Evolutionary conservation across 208 protist genomes (phyloP).

Genomic region (Trypanosoma avium): DNA sequence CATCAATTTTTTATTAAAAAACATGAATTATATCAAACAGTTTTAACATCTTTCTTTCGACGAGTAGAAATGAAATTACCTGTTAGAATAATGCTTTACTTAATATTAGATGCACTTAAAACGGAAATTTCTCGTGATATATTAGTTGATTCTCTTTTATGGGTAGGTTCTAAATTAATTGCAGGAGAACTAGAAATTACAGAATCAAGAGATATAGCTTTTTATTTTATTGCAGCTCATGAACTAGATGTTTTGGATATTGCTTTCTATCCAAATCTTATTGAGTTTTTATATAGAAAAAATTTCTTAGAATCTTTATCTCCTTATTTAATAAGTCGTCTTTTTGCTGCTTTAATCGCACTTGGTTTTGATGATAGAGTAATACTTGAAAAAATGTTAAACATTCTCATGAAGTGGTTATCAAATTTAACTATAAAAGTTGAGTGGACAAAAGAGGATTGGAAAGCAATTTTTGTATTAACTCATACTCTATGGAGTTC

Average conservation of each 20-base stretch:
- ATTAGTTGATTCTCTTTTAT: slow-evolving; percentile 19
- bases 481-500: slow-evolving; percentile 21
- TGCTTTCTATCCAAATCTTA: slow-evolving; percentile 11
- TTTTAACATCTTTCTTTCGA: slow-evolving; percentile 17
- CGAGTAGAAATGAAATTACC: not conserved
- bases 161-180: slow-evolving; percentile 17
- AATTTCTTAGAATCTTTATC: slow-evolving; percentile 7
- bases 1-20: not conserved
- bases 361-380: slow-evolving; percentile 25
- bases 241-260: slow-evolving; percentile 18
- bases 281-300: slow-evolving; percentile 4
- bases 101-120: slow-evolving; percentile 19
- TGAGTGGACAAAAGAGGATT: slow-evolving; percentile 16
- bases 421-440: not conserved
- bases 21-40: not conserved
- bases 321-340: slow-evolving; percentile 7
- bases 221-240: slow-evolving; percentile 27
- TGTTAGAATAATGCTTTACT: not conserved
- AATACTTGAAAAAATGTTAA: slow-evolving; percentile 6
- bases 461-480: slow-evolving; percentile 17
- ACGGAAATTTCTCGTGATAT: slow-evolving; percentile 12
- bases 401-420: not conserved
- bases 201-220: slow-evolving; percentile 6
- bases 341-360: slow-evolving; percentile 23
- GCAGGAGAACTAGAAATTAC: not conserved